Conservation (phyloP, 2,329 filamentous ascomycete species). For the Fusarium sp. region DNA sequence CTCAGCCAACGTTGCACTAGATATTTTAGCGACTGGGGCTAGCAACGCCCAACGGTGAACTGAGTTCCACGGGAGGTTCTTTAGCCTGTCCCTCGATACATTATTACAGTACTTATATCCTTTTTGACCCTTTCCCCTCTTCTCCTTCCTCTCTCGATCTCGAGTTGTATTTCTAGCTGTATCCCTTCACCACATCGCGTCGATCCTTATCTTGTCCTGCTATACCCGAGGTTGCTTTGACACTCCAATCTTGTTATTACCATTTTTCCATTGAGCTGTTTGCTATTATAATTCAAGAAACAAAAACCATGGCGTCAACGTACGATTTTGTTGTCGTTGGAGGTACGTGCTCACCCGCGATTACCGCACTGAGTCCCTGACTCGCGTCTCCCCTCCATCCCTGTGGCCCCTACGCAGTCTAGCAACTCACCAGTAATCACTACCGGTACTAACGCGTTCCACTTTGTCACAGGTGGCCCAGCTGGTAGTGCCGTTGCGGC, state of each 20-base stretch:
- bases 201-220: neutral
- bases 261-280: neutral
- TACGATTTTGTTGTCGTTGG: conserved; percentile 46
- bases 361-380: neutral
- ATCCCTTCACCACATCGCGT: neutral
- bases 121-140: conserved; percentile 18
- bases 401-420: neutral
- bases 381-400: neutral
- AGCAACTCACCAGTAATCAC: neutral
- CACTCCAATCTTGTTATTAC: neutral
- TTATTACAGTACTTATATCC: conserved; percentile 2
- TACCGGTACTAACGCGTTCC: neutral
- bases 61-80: neutral
- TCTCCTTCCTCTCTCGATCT: neutral
- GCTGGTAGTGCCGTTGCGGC: conserved; percentile 71
- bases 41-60: neutral
- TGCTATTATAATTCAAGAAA: neutral
- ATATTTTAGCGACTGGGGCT: conserved; percentile 1
- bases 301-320: conserved; percentile 19
- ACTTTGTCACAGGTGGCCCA: conserved; percentile 60
- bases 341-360: conserved; percentile 29
- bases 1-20: conserved; percentile 12
- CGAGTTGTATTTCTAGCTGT: neutral
- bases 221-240: neutral
- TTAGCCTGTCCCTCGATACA: neutral